Evolutionary conservation across 2,329 filamentous ascomycete genomes (phyloP).

Genomic region (Dothideomycetes sp.): DNA sequence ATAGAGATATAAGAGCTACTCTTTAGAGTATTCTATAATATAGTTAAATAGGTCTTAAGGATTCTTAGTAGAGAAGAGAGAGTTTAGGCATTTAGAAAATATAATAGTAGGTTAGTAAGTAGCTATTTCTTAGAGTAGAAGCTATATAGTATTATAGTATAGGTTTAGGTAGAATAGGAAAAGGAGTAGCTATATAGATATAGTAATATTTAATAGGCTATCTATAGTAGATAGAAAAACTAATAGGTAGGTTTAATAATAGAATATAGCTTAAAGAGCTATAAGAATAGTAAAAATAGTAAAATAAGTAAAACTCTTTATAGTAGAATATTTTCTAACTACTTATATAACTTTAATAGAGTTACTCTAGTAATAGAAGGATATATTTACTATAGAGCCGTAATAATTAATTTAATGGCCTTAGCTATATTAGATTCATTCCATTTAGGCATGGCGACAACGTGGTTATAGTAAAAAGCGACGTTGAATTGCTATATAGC

Average conservation of each 20-base stretch:
- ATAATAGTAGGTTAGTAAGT: neutral
- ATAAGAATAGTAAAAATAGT: neutral
- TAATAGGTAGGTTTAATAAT: neutral
- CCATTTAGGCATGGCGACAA: too few relatives aligned
- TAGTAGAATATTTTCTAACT: neutral
- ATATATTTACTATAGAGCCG: too few relatives aligned
- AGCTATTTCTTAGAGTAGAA: conserved; percentile 4
- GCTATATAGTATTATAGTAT: neutral
- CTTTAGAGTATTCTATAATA: neutral
- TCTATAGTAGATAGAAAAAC: too few relatives aligned
- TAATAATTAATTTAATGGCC: too few relatives aligned
- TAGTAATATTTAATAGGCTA: neutral
- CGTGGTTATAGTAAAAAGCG: too few relatives aligned
- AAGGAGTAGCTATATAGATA: conserved; percentile 3
- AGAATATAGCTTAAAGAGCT: neutral
- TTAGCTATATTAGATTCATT: too few relatives aligned
- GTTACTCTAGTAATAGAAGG: too few relatives aligned
- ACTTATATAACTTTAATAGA: too few relatives aligned
- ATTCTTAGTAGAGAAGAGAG: neutral
- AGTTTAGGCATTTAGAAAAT: neutral
- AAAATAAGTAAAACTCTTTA: neutral
- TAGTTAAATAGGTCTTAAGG: neutral
- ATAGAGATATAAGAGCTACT: neutral
- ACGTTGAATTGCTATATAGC: too few relatives aligned
- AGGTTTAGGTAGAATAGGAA: neutral